Evolutionary conservation across 106 monocot species (phyloP), one percentile per base, ranked within the genome.

Genomic region (Hemerocallis citrina): DNA sequence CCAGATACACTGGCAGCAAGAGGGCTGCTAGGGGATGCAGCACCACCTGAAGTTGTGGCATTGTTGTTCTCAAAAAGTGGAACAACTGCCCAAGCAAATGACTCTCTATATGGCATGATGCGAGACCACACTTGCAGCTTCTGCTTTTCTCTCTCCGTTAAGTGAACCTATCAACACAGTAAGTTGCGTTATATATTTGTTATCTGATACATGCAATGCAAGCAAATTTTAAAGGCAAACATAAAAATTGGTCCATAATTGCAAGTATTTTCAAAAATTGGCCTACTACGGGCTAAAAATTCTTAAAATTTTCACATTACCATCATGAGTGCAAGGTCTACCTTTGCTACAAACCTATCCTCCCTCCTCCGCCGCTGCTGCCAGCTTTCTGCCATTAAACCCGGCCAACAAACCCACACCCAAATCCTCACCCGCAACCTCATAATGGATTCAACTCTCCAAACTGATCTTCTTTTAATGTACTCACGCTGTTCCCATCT

Each of bases 91-190:
- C 96, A 98, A 44, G 92, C 91, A 85, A 98, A 98, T 42, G 91
- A 74, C 50, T 98, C 91, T 67, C 74, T 77, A 66, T 98, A 92
- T 15, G 91, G 87, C 91, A 98, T 92, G 54, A 98, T 84, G 16
- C 85, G 78, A 39, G 96, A 85, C 96, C 96, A 98, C 35, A 98
- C 82, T 70, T 98, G 92, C 48, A 98, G 77, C 59, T 82, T 92
- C 67, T 98, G 96, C 43, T 74, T 98, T 65, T 98, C 96, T 70
- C 81, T 81, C 42, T 98, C 96, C 52, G 87, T 88, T 59, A 98
- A 73, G 31, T 84, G 81, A 22, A 77, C 87, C 92, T 98, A 43
- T 54, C 5, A 75, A 59, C 52, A 38, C 10, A 61, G n/a, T n/a
- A n/a, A n/a, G n/a, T n/a, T n/a, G n/a, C n/a, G n/a, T n/a, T n/a